A percentile compares a stretch with the other conserved stretches of the same genome.
Evolutionary conservation across 1,284 basidiomycete species (phyloP).

Genomic region (Caloboletus firmus): DNA sequence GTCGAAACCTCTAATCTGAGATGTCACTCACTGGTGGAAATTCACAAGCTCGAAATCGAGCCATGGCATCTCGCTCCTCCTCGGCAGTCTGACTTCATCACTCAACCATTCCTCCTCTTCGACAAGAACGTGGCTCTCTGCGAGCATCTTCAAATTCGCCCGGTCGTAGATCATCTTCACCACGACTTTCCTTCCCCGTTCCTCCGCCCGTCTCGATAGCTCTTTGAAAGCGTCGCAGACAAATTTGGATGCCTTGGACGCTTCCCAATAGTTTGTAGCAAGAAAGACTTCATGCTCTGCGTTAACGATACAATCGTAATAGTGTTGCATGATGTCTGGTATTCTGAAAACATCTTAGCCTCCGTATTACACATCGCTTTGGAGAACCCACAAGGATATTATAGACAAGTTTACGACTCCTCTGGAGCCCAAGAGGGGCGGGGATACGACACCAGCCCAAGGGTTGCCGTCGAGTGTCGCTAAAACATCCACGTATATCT

Average conservation of each 20-base stretch:
- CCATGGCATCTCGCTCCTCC: constrained; percentile 57
- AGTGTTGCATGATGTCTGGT: constrained; percentile 64
- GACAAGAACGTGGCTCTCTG: constrained; percentile 58
- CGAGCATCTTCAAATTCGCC: constrained; percentile 57
- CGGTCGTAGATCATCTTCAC: constrained; percentile 69
- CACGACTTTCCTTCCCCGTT: constrained; percentile 50
- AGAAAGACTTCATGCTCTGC: constrained; percentile 62
- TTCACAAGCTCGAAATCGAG: constrained; percentile 63
- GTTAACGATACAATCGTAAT: constrained; percentile 53
- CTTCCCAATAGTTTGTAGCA: constrained; percentile 60
- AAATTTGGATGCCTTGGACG: constrained; percentile 51
- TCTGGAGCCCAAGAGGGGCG: constrained; percentile 54
- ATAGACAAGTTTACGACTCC: constrained; percentile 57
- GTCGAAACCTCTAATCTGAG: neutral
- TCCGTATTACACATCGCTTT: neutral
- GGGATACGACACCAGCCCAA: constrained; percentile 53
- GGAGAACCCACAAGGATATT: constrained; percentile 40
- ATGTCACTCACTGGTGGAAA: constrained; percentile 38
- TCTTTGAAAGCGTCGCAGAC: constrained; percentile 56
- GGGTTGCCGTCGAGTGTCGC: constrained; percentile 52
- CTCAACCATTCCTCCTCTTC: constrained; percentile 46
- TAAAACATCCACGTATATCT: constrained; percentile 59
- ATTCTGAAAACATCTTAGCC: constrained; percentile 39
- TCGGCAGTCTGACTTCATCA: constrained; percentile 56
- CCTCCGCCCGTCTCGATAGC: constrained; percentile 50